A percentile compares a stretch with the other conserved stretches of the same genome.
These are phyloP conservation scores for Streptanthus diversifolius DNA, from an alignment of 345 rosid genomes.

Conservation along the genomic window DNA sequence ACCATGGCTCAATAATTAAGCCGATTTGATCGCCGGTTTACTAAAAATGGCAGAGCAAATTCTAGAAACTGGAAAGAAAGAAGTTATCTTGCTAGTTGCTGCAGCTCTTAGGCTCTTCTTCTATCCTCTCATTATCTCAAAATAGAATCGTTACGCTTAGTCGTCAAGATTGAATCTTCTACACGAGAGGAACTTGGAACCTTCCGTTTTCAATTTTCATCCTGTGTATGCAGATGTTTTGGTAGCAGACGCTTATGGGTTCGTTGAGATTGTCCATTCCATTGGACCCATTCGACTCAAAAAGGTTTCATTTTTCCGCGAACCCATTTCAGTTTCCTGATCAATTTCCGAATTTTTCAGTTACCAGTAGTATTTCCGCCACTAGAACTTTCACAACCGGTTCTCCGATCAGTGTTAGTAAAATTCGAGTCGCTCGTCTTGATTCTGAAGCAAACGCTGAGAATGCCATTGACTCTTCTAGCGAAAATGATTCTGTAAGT, in stretches of 20 bases:
- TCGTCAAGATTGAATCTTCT: neutral
- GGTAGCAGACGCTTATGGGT: conserved; percentile 42
- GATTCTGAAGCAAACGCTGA: conserved; percentile 38
- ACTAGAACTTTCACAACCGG: conserved; percentile 32
- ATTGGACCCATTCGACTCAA: conserved; percentile 49
- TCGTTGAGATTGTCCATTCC: conserved; percentile 47
- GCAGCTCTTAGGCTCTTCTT: neutral
- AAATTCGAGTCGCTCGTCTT: conserved; percentile 38
- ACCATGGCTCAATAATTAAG: neutral
- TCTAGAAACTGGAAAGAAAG: neutral
- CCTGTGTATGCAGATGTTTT: neutral
- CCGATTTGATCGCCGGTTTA: conserved; percentile 8
- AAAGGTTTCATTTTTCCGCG: conserved; percentile 40
- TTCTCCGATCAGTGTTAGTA: conserved; percentile 40
- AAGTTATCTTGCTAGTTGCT: conserved; percentile 2
- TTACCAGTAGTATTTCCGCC: conserved; percentile 30
- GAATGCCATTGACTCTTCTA: conserved; percentile 17
- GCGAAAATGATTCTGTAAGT: conserved; percentile 13
- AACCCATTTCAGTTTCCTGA: conserved; percentile 44
- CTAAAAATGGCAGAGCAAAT: neutral
- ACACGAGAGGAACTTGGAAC: neutral
- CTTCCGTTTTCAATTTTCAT: neutral
- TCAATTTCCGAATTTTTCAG: conserved; percentile 38
- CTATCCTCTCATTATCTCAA: conserved; percentile 16
- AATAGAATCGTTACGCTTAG: neutral